Evolutionary conservation across 805 yeast genomes (phyloP), one percentile per base, ranked within the genome.

Genomic region (Candida coleopterorum): DNA sequence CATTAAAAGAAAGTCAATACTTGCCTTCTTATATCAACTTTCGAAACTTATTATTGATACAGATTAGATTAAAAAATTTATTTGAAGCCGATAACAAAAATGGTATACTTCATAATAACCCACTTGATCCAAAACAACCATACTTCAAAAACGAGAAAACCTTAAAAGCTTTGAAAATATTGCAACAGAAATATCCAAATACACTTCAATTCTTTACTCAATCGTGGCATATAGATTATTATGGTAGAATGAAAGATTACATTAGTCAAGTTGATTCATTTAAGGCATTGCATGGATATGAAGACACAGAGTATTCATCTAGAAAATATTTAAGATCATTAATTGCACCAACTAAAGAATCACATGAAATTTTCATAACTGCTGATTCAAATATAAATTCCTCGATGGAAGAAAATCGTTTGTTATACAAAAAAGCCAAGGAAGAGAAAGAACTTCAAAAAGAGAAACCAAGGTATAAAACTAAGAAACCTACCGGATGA

Each of bases 401-500:
- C 6, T 32, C 34, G 17, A 32, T 32, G 34, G 22, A 23, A 32
- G 18, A 23, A 18, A 32, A 23, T 24, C 34, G 34, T 32, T 10
- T 14, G 4, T 6, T 6, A 25, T 6, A 25, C 11, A 12, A 14
- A n/a, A 23, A 16, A 23, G 21, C 34, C 7, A 25, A 25, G 14
- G 28, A 25, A 9, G 6, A 12, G 7, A 7, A 15, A 4, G 28
- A 25, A 6, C 8, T 9, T 7, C 6, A 25, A 15, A 17, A 25
- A 25, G 14, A 25, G 28, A 25, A 25, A 25, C 17, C 28, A 25
- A 12, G 9, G 8, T 25, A 9, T 25, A 25, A 10, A 15, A 12
- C 14, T 15, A 25, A 25, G 10, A 25, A 25, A 25, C 28, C 28
- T 39, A 29, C 33, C 28, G 32, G 51, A 8, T 33, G 39, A n/a